Evolutionary conservation across 176 grass and related monocot genomes (phyloP).

Genomic region (Neostapfia colusana): DNA sequence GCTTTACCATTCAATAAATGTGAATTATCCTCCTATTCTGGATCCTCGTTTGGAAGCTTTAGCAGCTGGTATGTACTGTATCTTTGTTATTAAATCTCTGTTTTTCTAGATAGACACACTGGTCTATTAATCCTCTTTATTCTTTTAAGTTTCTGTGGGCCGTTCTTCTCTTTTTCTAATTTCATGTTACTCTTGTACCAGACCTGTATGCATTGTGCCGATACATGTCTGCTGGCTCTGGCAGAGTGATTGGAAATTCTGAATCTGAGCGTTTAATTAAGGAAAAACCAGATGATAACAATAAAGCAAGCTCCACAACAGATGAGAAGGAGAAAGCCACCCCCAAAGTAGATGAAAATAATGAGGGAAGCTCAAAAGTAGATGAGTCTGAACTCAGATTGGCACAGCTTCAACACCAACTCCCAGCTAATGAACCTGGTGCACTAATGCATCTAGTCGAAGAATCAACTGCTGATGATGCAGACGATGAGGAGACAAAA

Average conservation of each 20-base stretch:
- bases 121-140: not conserved
- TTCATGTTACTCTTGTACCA: constrained; percentile 36
- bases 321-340: not conserved
- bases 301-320: not conserved
- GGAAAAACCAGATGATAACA: constrained; percentile 13
- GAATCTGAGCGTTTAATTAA: constrained; percentile 36
- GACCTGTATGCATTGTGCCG: constrained; percentile 90
- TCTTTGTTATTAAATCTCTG: not conserved
- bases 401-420: constrained; percentile 89
- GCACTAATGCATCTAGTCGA: constrained; percentile 90
- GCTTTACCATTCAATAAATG: constrained; percentile 98
- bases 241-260: constrained; percentile 42
- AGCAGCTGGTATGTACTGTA: constrained; percentile 62
- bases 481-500: constrained; percentile 56
- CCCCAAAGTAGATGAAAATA: constrained; percentile 21
- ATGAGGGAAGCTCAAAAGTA: constrained; percentile 46
- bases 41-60: constrained; percentile 89
- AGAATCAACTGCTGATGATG: constrained; percentile 62
- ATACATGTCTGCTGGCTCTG: constrained; percentile 63
- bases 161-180: constrained; percentile 14
- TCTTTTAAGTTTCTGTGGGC: constrained; percentile 1
- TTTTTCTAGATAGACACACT: constrained; percentile 4
- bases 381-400: constrained; percentile 86
- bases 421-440: constrained; percentile 89
- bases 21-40: constrained; percentile 94